Conservation (phyloP, 1,284 basidiomycete genomes). For the Sanghuangporus weigelae region DNA sequence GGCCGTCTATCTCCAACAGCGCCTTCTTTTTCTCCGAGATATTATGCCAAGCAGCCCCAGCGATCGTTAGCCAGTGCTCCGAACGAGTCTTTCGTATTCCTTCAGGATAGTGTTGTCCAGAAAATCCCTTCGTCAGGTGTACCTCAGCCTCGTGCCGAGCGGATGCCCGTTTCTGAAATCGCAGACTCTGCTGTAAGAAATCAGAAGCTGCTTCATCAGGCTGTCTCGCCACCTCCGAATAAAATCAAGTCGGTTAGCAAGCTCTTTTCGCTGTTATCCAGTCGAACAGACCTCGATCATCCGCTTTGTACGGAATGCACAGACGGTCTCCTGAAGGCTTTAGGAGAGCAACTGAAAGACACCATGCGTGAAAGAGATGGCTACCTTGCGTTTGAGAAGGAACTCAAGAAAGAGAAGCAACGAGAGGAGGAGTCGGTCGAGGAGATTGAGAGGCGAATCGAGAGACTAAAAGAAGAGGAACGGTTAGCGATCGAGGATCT, state of each 20-base stretch:
- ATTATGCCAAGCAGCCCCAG: conserved; percentile 52
- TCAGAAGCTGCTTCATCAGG: neutral
- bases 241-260: conserved; percentile 68
- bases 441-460: conserved; percentile 66
- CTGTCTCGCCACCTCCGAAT: conserved; percentile 63
- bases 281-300: conserved; percentile 84
- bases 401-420: conserved; percentile 69
- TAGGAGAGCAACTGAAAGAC: conserved; percentile 84
- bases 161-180: conserved; percentile 21
- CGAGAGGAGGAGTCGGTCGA: conserved; percentile 58
- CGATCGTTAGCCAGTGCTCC: conserved; percentile 43
- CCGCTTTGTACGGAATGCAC: conserved; percentile 96
- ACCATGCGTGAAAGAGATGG: conserved; percentile 89
- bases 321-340: conserved; percentile 69
- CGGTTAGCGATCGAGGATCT: conserved; percentile 66
- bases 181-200: conserved; percentile 19
- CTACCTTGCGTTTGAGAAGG: conserved; percentile 88
- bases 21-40: conserved; percentile 33
- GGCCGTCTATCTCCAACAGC: conserved; percentile 33
- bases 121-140: conserved; percentile 49
- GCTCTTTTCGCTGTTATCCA: conserved; percentile 76
- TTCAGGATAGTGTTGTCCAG: conserved; percentile 75
- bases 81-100: conserved; percentile 84
- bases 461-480: conserved; percentile 74
- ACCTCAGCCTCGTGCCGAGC: conserved; percentile 21